Conservation (phyloP, 2,329 filamentous ascomycete species). For the Canariomyces notabilis region DNA sequence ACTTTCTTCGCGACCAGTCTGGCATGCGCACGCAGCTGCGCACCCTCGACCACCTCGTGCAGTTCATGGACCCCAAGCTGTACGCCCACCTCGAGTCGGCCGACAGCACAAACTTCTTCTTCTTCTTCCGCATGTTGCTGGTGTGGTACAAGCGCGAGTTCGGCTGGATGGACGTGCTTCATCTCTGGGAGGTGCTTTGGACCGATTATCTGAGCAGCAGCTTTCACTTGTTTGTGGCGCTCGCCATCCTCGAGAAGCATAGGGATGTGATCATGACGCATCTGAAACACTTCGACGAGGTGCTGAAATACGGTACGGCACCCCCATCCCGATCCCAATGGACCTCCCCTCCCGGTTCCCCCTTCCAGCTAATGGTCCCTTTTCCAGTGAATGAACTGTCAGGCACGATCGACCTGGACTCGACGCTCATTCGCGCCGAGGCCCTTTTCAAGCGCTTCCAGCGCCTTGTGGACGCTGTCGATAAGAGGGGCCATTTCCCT, state of each 20-base stretch:
- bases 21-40: conserved; percentile 92
- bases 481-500: conserved; percentile 70
- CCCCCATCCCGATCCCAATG: background rate
- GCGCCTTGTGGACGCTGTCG: conserved; percentile 81
- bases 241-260: conserved; percentile 94
- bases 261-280: conserved; percentile 95
- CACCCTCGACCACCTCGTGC: conserved; percentile 88
- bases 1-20: conserved; percentile 91
- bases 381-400: conserved; percentile 84
- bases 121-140: conserved; percentile 98
- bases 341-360: too few species aligned
- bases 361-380: background rate
- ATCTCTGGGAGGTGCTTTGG: conserved; percentile 91
- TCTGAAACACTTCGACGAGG: conserved; percentile 90
- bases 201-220: conserved; percentile 84
- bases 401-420: conserved; percentile 83
- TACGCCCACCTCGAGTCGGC: conserved; percentile 85
- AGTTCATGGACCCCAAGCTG: conserved; percentile 92
- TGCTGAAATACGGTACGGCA: conserved; percentile 83
- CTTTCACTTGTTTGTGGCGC: conserved; percentile 90
- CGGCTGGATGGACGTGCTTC: conserved; percentile 76
- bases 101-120: conserved; percentile 98
- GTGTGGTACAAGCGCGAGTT: conserved; percentile 99
- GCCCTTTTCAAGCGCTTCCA: conserved; percentile 83
- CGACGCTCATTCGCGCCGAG: conserved; percentile 82